Conservation (phyloP, 306 rosid species). For the Cucumis sativus region DNA sequence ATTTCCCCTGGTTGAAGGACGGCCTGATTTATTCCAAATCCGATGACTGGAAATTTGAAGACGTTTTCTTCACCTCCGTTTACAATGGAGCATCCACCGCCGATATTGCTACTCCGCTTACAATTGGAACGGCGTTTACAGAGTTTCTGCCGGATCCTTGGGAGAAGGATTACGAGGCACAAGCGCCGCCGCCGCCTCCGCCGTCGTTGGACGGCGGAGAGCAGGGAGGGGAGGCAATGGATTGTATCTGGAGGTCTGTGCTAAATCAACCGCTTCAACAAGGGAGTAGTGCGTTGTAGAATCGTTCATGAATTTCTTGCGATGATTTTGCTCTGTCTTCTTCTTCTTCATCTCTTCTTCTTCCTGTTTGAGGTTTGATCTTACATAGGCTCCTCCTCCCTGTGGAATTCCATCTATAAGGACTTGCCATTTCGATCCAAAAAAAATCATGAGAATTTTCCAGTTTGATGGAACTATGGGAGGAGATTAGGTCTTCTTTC, state of each 20-base stretch:
- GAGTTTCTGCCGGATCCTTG: conserved; percentile 26
- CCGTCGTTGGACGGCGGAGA: conserved; percentile 25
- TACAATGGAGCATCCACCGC: conserved; percentile 6
- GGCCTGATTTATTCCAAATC: conserved; percentile 41
- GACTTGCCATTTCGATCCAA: background rate
- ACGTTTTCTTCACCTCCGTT: conserved; percentile 36
- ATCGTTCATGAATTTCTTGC: background rate
- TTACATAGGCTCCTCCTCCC: background rate
- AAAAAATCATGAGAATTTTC: background rate
- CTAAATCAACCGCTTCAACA: conserved; percentile 23
- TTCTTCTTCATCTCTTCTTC: background rate
- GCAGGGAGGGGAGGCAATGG: conserved; percentile 34
- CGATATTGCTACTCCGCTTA: background rate
- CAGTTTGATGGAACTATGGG: background rate
- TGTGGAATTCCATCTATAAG: background rate
- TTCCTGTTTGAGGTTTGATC: background rate
- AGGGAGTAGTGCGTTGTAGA: conserved; percentile 8
- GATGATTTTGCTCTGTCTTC: background rate
- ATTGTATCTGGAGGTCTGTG: conserved; percentile 46
- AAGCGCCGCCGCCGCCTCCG: conserved; percentile 11
- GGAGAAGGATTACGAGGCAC: conserved; percentile 23
- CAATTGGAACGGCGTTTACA: conserved; percentile 8
- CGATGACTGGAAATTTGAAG: conserved; percentile 50
- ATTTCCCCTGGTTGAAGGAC: conserved; percentile 92
- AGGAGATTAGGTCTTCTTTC: background rate